phyloP scores from a whole-genome alignment of 164 flowering plant genomes.

The Dillenia suffruticosa region DNA sequence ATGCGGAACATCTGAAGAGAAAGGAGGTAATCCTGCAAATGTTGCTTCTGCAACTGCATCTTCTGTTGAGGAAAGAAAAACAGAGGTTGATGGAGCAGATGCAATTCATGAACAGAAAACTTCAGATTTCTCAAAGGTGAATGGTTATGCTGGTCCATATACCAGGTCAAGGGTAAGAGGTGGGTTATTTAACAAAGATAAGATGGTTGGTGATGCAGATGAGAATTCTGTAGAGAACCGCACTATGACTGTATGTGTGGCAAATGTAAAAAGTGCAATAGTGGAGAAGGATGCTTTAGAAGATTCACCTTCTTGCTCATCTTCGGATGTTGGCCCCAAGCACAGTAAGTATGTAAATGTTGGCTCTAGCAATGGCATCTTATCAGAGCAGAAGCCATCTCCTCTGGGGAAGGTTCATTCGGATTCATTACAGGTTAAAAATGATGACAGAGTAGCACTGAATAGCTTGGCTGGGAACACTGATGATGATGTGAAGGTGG shows the following conservation, averaged over 20 bases:
- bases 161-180: not conserved
- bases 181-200: constrained; percentile 5
- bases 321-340: constrained; percentile 5
- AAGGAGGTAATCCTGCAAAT: not conserved
- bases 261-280: constrained; percentile 4
- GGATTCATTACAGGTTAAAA: constrained; percentile 4
- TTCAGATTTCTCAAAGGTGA: constrained; percentile 3
- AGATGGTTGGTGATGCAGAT: constrained; percentile 8
- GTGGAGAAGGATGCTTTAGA: constrained; percentile 19
- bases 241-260: not conserved
- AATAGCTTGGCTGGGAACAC: constrained; percentile 13
- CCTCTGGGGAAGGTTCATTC: not conserved
- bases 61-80: constrained; percentile 4
- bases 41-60: constrained; percentile 1
- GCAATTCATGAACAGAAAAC: constrained; percentile 8
- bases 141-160: constrained; percentile 8
- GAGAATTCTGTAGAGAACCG: constrained; percentile 5
- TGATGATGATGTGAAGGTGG: constrained; percentile 16
- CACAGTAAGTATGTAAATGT: constrained; percentile 6
- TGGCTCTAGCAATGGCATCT: not conserved
- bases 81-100: constrained; percentile 8
- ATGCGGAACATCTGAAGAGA: not conserved
- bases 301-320: constrained; percentile 16
- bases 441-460: constrained; percentile 3
- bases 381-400: constrained; percentile 12